phyloP scores from a whole-genome alignment of 2,329 filamentous ascomycete genomes.

The Stenocarpella maydis region DNA sequence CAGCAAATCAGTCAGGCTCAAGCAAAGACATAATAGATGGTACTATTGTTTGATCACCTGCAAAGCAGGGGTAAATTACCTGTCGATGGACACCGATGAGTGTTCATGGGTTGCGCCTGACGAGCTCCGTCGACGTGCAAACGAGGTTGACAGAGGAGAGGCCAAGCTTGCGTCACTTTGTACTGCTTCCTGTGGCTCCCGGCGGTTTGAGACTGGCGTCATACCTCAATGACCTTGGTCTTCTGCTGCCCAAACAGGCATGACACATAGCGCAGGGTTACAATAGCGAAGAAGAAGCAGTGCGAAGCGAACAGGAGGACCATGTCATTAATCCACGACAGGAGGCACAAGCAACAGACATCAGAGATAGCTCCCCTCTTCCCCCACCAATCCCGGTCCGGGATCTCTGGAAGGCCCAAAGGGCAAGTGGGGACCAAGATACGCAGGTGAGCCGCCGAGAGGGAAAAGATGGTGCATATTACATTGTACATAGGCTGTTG shows the following conservation, averaged over 20 bases:
- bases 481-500: background rate
- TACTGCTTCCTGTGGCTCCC: constrained; percentile 1
- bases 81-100: background rate
- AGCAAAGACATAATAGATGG: background rate
- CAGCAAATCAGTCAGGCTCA: background rate
- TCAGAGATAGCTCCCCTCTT: constrained; percentile 12
- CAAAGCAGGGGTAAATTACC: background rate
- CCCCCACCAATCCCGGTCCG: constrained; percentile 13
- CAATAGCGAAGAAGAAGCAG: background rate
- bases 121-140: background rate
- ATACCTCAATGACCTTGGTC: constrained; percentile 9
- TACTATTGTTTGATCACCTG: constrained; percentile 22
- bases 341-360: constrained; percentile 4
- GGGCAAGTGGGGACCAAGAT: background rate
- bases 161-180: constrained; percentile 30
- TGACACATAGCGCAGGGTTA: constrained; percentile 26
- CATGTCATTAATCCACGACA: constrained; percentile 16
- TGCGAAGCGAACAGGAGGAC: constrained; percentile 14
- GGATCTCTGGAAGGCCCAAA: background rate
- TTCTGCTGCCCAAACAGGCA: constrained; percentile 17
- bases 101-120: background rate
- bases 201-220: constrained; percentile 30
- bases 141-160: constrained; percentile 28
- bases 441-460: background rate
- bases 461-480: too few relatives aligned